These are phyloP conservation scores for Blepharisma undulans DNA, from an alignment of 169 alveolate species.

Conservation along the genomic window DNA sequence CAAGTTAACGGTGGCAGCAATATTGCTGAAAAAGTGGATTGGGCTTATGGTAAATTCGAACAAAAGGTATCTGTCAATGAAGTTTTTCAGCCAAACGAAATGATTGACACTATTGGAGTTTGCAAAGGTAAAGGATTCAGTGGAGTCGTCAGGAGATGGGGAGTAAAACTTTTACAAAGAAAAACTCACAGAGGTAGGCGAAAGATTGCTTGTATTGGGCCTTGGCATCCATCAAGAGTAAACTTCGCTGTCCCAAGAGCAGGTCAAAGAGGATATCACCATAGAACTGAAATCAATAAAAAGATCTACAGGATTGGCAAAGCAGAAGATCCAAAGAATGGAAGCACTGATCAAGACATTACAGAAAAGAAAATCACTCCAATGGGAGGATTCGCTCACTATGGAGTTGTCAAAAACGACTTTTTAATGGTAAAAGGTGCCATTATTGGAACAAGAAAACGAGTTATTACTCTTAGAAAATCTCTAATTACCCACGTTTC, in stretches of 20 bases:
- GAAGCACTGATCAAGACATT: conserved; percentile 97
- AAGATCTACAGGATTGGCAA: conserved; percentile 99
- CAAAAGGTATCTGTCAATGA: conserved; percentile 94
- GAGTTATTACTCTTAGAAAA: conserved; percentile 96
- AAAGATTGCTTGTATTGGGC: conserved; percentile 99
- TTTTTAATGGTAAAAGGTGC: conserved; percentile 99
- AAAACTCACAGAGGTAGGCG: conserved; percentile 99
- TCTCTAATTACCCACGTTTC: conserved; percentile 93
- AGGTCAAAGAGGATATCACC: conserved; percentile 99
- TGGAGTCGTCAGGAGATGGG: conserved; percentile 99
- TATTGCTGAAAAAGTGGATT: conserved; percentile 94
- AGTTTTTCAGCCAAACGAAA: conserved; percentile 96
- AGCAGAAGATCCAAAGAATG: conserved; percentile 93
- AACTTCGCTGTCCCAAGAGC: conserved; percentile 99
- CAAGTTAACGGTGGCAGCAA: conserved; percentile 98
- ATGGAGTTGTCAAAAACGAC: conserved; percentile 98
- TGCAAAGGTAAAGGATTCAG: conserved; percentile 99
- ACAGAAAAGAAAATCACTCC: conserved; percentile 99
- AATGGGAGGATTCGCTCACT: conserved; percentile 99
- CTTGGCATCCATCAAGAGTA: conserved; percentile 99
- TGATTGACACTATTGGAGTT: conserved; percentile 97
- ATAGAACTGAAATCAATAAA: conserved; percentile 99
- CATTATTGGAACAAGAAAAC: conserved; percentile 97
- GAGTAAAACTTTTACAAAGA: conserved; percentile 98
- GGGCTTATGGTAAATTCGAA: conserved; percentile 94